Base-by-base conservation (phyloP, 2,329 filamentous ascomycete genomes). In the Colletotrichum lindemuthianum region DNA sequence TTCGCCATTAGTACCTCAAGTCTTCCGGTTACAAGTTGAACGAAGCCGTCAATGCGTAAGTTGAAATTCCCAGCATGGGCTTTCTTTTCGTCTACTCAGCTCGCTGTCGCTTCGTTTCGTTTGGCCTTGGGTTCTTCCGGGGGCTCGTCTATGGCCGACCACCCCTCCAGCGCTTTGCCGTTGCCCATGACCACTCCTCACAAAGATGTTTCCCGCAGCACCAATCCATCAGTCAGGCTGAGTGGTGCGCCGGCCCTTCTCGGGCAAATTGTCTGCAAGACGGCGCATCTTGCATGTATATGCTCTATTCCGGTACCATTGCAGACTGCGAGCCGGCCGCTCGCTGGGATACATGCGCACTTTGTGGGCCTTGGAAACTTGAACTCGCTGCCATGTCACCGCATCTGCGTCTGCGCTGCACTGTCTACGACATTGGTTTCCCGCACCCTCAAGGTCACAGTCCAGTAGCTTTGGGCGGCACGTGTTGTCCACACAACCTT, bases 11-110 rank as follows among this genome's bases (percentile, higher is more conserved):
- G 83, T 84, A 76, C 67, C 76, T 85, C 24, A 86, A 81, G 69
- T 78, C 76, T 50, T 72, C 79, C 6, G 77, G 78, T 49, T 87
- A 82, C 72, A 84, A 81, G 70, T 72, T 87, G 7, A 81, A 86
- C 60, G 78, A 84, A 63, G 85, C 85, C 43, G 76, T 86, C 52
- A 84, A 88, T 77, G 75, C 80, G 86, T 88, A 79, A 86, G 86
- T 86, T 12, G 33, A 24, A 56, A 47, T 65, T 66, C 58, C 61
- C 43, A 53, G 65, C 70, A 66, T 71, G 64, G 24, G 39, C 13
- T 67, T 59, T 41, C 47, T 49, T 53, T 49, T 59, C 32, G 53
- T 59, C 32, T 58, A 24, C 24, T 24, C 24, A 24, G 24, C 34
- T 40, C 49, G 37, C 45, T 5, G 24, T 24, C 12, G 47, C 58